Conservation (phyloP, 108 stramenopile genomes). For the Skeletonema tropicum region DNA sequence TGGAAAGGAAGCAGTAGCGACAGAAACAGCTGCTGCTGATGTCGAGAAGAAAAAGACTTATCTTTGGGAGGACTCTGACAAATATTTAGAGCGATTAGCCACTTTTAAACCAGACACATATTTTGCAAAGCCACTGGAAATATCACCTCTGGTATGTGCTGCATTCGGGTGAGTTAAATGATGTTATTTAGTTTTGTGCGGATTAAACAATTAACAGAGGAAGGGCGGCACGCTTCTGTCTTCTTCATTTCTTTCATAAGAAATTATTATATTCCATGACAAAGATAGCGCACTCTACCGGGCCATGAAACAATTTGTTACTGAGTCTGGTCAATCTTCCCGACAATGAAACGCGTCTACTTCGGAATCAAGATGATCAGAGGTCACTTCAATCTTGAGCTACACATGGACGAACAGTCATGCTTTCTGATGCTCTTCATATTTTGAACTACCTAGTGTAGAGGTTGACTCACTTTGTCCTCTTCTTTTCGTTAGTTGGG, state of each 20-base stretch:
- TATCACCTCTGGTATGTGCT: slow-evolving; percentile 71
- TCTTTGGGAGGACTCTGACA: slow-evolving; percentile 13
- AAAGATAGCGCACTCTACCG: background rate
- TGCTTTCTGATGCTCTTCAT: slow-evolving; percentile 4
- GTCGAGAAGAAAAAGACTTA: background rate
- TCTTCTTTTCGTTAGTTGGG: slow-evolving; percentile 52
- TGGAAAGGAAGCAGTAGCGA: slow-evolving; percentile 5
- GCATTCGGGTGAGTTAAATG: slow-evolving; percentile 66
- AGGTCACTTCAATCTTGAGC: slow-evolving; percentile 54
- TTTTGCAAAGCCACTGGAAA: slow-evolving; percentile 63
- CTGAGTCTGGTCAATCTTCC: background rate
- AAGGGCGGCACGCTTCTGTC: slow-evolving; percentile 1
- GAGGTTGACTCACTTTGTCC: slow-evolving; percentile 1
- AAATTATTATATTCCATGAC: background rate
- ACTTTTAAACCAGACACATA: slow-evolving; percentile 58
- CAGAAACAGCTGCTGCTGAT: background rate
- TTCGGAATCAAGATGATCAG: slow-evolving; percentile 36
- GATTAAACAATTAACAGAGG: background rate
- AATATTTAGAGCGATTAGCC: slow-evolving; percentile 49
- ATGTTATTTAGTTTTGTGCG: background rate
- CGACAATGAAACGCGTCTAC: slow-evolving; percentile 10
- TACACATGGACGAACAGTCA: slow-evolving; percentile 67
- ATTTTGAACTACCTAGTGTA: background rate
- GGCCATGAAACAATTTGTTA: background rate
- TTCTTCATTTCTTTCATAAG: background rate